Base-by-base conservation (phyloP, 805 yeast genomes). In the Kodamaea nitidulidarum region DNA sequence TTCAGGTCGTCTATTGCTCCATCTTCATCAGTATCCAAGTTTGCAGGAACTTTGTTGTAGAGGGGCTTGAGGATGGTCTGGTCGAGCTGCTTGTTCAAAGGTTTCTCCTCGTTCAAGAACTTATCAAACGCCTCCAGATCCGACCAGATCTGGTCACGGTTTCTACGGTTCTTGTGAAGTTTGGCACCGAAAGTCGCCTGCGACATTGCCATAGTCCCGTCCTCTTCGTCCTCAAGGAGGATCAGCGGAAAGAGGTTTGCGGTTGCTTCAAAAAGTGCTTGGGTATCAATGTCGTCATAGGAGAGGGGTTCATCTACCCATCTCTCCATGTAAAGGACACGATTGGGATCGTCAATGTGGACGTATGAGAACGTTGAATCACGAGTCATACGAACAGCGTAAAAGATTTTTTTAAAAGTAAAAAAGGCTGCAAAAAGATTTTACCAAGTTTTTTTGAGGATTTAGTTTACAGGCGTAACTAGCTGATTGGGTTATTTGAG, bases 211-310 rank as follows among this genome's bases (percentile, higher is more conserved):
- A 68, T 51, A 7, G 60, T 56, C n/a, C 63, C 68, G 38, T 65
- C 71, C 21, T 56, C 60, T 22, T 67, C 72, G 9, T 56, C 60
- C 12, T 67, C 71, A 1, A 63, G 48, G 8, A 65, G 50, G 20
- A 57, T 50, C 33, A 56, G 63, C 5, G 73, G 71, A 47, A 65
- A 66, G 11, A 66, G 42, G 24, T 40, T 51, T 3, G 63, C 42
- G 3, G 71, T 64, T 4, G 65, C 66, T 21, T 68, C 72, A 21
- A 63, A 43, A 14, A 68, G 51, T 8, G 57, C 44, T 12, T 55
- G 58, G 16, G 73, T 67, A 39, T 68, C 73, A 14, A 68, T 65
- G 32, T 65, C 71, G 40, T 68, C 70, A 40, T 54, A 67, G 1
- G 71, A 65, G 20, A 68, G 57, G 2, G 63, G 57, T 15, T 65